A percentile compares a stretch with the other conserved stretches of the same genome.
phyloP scores from a whole-genome alignment of 2,329 filamentous ascomycete species.

The Phaeoacremonium minimum region DNA sequence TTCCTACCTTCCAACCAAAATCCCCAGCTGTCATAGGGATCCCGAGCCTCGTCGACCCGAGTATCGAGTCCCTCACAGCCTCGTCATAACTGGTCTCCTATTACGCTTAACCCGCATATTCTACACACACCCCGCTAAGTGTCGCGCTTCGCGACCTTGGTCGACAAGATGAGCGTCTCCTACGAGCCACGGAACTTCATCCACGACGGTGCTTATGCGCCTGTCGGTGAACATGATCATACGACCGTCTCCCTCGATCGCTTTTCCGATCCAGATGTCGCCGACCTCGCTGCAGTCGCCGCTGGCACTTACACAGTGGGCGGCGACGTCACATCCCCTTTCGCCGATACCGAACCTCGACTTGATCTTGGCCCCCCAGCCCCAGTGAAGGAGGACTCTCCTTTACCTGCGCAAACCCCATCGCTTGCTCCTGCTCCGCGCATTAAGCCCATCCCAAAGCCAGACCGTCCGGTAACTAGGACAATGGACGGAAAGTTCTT shows the following conservation, averaged over 20 bases:
- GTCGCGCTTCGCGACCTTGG: neutral
- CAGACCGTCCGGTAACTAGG: constrained; percentile 51
- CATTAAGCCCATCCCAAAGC: constrained; percentile 53
- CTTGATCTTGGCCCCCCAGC: constrained; percentile 29
- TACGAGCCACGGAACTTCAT: constrained; percentile 47
- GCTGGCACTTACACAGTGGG: constrained; percentile 20
- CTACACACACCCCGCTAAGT: neutral
- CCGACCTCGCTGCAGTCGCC: constrained; percentile 24
- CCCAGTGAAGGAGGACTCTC: constrained; percentile 16
- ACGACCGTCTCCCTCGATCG: constrained; percentile 26
- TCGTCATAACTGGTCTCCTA: too few relatives aligned
- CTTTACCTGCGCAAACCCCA: neutral
- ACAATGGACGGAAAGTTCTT: constrained; percentile 72
- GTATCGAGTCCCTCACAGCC: too few relatives aligned
- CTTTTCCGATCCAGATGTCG: constrained; percentile 34
- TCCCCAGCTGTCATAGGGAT: too few relatives aligned
- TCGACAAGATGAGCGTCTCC: constrained; percentile 42
- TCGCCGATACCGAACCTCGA: constrained; percentile 29
- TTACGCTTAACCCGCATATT: too few relatives aligned
- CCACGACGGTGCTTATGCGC: constrained; percentile 41
- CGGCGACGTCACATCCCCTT: constrained; percentile 15
- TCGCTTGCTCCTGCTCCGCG: constrained; percentile 25
- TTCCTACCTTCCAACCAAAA: too few relatives aligned
- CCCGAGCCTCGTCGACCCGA: neutral
- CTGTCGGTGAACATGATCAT: constrained; percentile 35